A percentile compares a stretch with the other conserved stretches of the same genome.
These are phyloP conservation scores for Clonostachys sp. DNA, from an alignment of 2,329 filamentous ascomycete genomes.

Conservation along the genomic window DNA sequence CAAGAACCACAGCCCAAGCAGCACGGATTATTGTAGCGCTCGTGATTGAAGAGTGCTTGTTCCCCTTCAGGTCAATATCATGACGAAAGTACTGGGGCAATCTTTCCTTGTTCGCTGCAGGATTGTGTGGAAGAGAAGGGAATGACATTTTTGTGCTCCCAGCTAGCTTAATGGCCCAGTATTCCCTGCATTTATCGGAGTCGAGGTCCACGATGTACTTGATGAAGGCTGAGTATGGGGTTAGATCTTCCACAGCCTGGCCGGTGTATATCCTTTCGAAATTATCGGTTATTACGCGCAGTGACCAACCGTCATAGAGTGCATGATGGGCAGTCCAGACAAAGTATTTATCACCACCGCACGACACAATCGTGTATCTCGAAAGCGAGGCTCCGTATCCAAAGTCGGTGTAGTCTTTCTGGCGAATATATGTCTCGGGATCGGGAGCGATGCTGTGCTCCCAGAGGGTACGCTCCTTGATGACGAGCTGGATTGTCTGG, in stretches of 20 bases:
- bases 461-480: conserved; percentile 1
- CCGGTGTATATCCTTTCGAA: neutral
- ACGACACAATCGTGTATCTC: neutral
- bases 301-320: conserved; percentile 9
- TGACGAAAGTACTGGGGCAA: neutral
- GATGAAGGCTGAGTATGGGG: neutral
- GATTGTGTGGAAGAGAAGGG: neutral
- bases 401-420: too few species aligned
- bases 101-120: neutral
- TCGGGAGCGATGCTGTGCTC: too few species aligned
- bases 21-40: conserved; percentile 8
- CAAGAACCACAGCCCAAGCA: neutral
- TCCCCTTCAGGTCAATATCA: neutral
- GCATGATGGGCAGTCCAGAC: conserved; percentile 10
- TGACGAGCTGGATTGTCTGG: conserved; percentile 3
- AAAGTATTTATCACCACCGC: conserved; percentile 3
- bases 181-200: neutral
- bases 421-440: too few species aligned
- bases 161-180: neutral
- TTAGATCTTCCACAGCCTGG: neutral
- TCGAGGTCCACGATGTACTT: neutral
- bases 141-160: neutral
- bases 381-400: neutral
- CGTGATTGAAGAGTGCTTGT: conserved; percentile 2
- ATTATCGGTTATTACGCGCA: conserved; percentile 3